These are phyloP conservation scores for Clonostachys rhizophaga DNA, from an alignment of 2,329 filamentous ascomycete genomes.

Conservation along the genomic window DNA sequence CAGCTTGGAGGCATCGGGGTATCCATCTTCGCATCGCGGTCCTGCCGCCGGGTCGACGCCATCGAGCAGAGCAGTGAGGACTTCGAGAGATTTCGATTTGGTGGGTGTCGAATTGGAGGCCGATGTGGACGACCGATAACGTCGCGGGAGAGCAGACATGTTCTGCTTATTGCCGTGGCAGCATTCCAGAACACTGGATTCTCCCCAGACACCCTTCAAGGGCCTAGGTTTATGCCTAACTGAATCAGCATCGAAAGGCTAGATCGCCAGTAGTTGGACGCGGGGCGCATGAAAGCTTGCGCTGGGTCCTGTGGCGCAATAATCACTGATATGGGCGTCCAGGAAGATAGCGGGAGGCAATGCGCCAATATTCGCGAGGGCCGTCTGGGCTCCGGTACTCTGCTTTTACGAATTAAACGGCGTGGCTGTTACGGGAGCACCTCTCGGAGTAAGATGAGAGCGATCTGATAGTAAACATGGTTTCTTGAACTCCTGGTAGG, in stretches of 20 bases:
- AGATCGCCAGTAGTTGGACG: too few relatives aligned
- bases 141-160: constrained; percentile 48
- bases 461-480: too few relatives aligned
- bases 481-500: too few relatives aligned
- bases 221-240: constrained; percentile 24
- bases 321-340: too few relatives aligned
- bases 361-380: too few relatives aligned
- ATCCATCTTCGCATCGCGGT: constrained; percentile 28
- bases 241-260: constrained; percentile 7
- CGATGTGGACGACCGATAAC: constrained; percentile 62
- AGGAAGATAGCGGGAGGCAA: too few relatives aligned
- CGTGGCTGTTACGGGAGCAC: too few relatives aligned
- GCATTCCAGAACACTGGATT: constrained; percentile 1
- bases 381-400: too few relatives aligned
- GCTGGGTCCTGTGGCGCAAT: too few relatives aligned
- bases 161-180: constrained; percentile 13
- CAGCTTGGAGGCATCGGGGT: constrained; percentile 42
- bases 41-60: constrained; percentile 27
- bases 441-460: too few relatives aligned
- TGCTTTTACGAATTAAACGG: too few relatives aligned
- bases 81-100: constrained; percentile 59
- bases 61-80: constrained; percentile 51
- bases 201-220: constrained; percentile 27
- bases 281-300: too few relatives aligned
- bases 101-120: constrained; percentile 51